Evolutionary conservation across 352 stramenopile genomes (phyloP).

Genomic region (Phytophthora hybrid): DNA sequence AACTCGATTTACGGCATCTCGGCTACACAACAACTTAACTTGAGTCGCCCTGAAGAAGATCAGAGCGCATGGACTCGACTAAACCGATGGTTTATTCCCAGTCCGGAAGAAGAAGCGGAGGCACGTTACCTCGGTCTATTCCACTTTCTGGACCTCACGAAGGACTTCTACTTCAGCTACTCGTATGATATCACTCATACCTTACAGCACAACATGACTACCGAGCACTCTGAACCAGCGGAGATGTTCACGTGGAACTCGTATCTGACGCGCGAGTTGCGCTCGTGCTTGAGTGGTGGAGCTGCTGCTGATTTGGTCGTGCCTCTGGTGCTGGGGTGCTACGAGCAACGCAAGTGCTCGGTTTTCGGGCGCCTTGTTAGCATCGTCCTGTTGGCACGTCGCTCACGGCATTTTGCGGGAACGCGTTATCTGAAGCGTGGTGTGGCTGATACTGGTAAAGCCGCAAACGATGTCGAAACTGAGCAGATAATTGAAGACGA

Average conservation of each 20-base stretch:
- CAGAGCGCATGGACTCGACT: conserved; percentile 70
- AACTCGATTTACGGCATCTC: conserved; percentile 99
- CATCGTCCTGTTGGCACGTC: conserved; percentile 96
- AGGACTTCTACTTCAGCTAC: conserved; percentile 99
- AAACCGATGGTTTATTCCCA: conserved; percentile 88
- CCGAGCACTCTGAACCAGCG: conserved; percentile 76
- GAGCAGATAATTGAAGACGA: conserved; percentile 96
- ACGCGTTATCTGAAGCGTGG: conserved; percentile 98
- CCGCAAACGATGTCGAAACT: conserved; percentile 99
- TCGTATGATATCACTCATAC: conserved; percentile 98
- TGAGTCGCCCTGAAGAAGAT: conserved; percentile 67
- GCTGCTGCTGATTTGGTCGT: conserved; percentile 91
- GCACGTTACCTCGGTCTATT: conserved; percentile 96
- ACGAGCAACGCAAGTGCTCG: conserved; percentile 97
- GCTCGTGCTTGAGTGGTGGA: conserved; percentile 79
- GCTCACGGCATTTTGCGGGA: conserved; percentile 98
- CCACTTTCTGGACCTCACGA: conserved; percentile 98
- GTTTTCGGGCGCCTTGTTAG: conserved; percentile 96
- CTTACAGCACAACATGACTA: conserved; percentile 98
- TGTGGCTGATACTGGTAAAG: conserved; percentile 98
- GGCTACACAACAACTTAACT: conserved; percentile 91
- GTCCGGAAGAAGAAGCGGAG: conserved; percentile 84
- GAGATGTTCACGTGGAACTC: conserved; percentile 99
- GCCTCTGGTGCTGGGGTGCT: conserved; percentile 94
- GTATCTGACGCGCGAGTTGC: conserved; percentile 95